These are phyloP conservation scores for Phytopythium sindhum DNA, from an alignment of 352 stramenopile species.

Conservation along the genomic window DNA sequence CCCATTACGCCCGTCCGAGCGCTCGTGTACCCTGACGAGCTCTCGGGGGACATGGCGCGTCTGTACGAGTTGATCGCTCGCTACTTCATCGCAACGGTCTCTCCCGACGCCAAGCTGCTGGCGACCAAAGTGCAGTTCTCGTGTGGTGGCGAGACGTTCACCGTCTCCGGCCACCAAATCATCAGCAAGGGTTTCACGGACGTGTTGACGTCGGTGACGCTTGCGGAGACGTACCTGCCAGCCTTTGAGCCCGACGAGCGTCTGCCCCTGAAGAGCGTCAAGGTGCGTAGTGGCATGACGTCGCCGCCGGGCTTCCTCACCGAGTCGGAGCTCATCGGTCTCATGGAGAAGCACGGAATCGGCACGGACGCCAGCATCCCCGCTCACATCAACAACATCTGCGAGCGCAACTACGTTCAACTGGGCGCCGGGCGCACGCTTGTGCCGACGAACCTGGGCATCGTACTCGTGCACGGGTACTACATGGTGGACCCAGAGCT, in stretches of 20 bases:
- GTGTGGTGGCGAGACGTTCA: slow-evolving; percentile 65
- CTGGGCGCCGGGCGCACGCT: slow-evolving; percentile 53
- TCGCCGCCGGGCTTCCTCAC: slow-evolving; percentile 63
- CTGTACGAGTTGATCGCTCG: slow-evolving; percentile 86
- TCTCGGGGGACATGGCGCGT: slow-evolving; percentile 74
- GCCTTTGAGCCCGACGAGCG: slow-evolving; percentile 51
- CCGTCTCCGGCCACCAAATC: slow-evolving; percentile 57
- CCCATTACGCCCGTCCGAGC: slow-evolving; percentile 81
- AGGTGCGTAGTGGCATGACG: slow-evolving; percentile 69
- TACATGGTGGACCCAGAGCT: slow-evolving; percentile 68
- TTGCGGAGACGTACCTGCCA: slow-evolving; percentile 37
- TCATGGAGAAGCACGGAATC: slow-evolving; percentile 86
- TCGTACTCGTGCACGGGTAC: slow-evolving; percentile 77
- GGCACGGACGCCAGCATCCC: slow-evolving; percentile 75
- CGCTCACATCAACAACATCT: slow-evolving; percentile 85
- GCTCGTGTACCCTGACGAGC: slow-evolving; percentile 30
- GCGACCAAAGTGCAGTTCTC: slow-evolving; percentile 42
- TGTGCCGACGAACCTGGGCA: slow-evolving; percentile 62
- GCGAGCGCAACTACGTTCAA: slow-evolving; percentile 72
- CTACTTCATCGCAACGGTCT: slow-evolving; percentile 88
- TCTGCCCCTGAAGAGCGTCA: slow-evolving; percentile 44
- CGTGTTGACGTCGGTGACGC: slow-evolving; percentile 15
- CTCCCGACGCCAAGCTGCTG: slow-evolving; percentile 58
- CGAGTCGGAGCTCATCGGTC: slow-evolving; percentile 76
- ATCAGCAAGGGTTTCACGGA: slow-evolving; percentile 29